Percentiles rank a stretch among this genome's conserved stretches.
Conservation (phyloP, 148 eudicot species). For the Fagopyrum esculentum region DNA sequence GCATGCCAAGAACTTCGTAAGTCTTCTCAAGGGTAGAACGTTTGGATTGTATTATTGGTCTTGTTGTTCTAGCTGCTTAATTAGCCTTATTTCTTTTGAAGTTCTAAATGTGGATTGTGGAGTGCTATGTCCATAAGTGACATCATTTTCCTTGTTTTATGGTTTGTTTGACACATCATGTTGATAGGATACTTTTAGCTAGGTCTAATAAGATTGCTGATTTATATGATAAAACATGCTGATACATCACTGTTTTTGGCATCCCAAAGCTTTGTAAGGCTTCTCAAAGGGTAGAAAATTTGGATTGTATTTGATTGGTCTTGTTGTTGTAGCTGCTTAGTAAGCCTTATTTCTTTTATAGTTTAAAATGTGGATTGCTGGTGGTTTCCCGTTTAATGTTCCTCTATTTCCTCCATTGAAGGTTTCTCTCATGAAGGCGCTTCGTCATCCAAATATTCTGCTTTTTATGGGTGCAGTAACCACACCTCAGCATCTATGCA, state of each 20-base stretch:
- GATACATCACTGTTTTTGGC: too few relatives aligned
- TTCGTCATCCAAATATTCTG: slow-evolving; percentile 92
- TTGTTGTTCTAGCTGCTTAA: neutral
- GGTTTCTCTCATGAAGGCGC: slow-evolving; percentile 69
- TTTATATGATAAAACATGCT: too few relatives aligned
- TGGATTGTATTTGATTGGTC: too few relatives aligned
- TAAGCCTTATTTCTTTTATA: neutral
- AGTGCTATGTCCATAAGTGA: neutral
- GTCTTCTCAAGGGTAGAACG: neutral
- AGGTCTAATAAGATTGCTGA: too few relatives aligned
- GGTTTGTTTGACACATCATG: neutral
- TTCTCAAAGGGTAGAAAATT: too few relatives aligned
- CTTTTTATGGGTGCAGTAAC: slow-evolving; percentile 98
- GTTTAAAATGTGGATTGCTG: slow-evolving; percentile 16
- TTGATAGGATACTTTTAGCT: too few relatives aligned
- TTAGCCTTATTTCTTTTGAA: neutral
- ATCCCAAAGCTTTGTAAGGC: too few relatives aligned
- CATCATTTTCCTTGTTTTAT: neutral
- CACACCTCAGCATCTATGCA: slow-evolving; percentile 87
- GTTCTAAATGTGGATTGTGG: neutral
- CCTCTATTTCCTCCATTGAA: neutral
- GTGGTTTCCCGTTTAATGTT: slow-evolving; percentile 87
- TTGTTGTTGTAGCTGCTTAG: too few relatives aligned
- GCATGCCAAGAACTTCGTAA: too few relatives aligned
- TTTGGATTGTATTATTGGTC: neutral